phyloP scores from a whole-genome alignment of 176 grass and related monocot genomes.

The Themeda triandra region DNA sequence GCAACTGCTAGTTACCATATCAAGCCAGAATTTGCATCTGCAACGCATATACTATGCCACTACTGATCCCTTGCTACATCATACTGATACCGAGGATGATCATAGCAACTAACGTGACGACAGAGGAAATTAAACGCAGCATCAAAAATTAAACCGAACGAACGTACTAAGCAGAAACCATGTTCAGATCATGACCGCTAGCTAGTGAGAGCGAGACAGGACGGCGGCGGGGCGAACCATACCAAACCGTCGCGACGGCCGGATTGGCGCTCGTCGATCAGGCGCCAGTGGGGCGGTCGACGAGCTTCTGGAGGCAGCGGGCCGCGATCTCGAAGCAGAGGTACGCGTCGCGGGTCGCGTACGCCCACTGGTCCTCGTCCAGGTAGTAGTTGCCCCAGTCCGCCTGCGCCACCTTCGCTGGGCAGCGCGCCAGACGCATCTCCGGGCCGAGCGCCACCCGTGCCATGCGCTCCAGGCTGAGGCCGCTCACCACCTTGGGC shows the following conservation, averaged over 20 bases:
- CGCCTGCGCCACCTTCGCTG: background rate
- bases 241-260: background rate
- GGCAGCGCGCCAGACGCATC: constrained; percentile 23
- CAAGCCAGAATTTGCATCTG: background rate
- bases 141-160: constrained; percentile 6
- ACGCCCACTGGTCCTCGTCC: background rate
- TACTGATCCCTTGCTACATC: background rate
- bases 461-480: constrained; percentile 36
- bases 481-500: constrained; percentile 20
- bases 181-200: constrained; percentile 25
- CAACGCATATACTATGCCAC: background rate
- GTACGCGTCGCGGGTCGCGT: constrained; percentile 26
- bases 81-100: background rate
- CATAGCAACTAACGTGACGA: background rate
- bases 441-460: constrained; percentile 30
- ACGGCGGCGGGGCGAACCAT: background rate
- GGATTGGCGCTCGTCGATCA: background rate
- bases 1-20: background rate
- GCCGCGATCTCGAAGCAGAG: constrained; percentile 39
- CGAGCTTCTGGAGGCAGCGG: constrained; percentile 21
- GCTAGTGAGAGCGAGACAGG: constrained; percentile 4
- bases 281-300: background rate
- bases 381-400: constrained; percentile 15
- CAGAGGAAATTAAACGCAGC: background rate
- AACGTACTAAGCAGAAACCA: background rate